Conservation (phyloP, 2,329 filamentous ascomycete species). For the Onygenales sp. region DNA sequence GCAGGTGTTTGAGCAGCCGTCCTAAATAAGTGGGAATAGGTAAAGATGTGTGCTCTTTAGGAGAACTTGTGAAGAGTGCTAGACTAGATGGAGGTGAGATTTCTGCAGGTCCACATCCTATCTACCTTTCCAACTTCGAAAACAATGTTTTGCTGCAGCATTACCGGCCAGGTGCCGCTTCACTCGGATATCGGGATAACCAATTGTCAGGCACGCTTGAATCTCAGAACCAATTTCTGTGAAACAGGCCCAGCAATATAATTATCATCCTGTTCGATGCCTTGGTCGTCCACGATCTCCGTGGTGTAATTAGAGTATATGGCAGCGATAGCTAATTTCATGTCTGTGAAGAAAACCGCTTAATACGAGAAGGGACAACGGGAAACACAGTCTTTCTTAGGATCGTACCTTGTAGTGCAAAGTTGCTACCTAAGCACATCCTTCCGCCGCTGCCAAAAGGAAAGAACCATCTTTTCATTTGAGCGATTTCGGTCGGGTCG, state of each 20-base stretch:
- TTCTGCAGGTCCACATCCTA: background rate
- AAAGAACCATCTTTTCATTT: slow-evolving; percentile 40
- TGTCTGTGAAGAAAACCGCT: slow-evolving; percentile 38
- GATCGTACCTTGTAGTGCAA: slow-evolving; percentile 33
- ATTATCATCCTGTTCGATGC: slow-evolving; percentile 50
- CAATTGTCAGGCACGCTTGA: slow-evolving; percentile 6
- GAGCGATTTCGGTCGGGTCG: slow-evolving; percentile 24
- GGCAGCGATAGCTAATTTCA: slow-evolving; percentile 57
- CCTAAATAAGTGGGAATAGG: no score
- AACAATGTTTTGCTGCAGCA: background rate
- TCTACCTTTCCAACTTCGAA: background rate
- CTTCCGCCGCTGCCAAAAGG: slow-evolving; percentile 39
- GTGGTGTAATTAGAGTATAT: slow-evolving; percentile 58
- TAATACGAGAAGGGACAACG: background rate
- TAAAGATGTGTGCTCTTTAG: no score
- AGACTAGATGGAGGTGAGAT: no score
- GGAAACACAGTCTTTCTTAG: background rate
- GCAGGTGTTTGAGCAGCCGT: no score
- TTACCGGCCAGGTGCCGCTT: background rate
- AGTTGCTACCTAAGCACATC: slow-evolving; percentile 40
- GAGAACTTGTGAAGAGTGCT: no score
- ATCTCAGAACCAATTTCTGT: slow-evolving; percentile 20
- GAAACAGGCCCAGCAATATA: slow-evolving; percentile 32
- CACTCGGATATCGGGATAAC: background rate
- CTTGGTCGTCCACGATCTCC: slow-evolving; percentile 47